Conservation (phyloP, 2,329 filamentous ascomycete species). For the Tolypocladium ovalisporum region DNA sequence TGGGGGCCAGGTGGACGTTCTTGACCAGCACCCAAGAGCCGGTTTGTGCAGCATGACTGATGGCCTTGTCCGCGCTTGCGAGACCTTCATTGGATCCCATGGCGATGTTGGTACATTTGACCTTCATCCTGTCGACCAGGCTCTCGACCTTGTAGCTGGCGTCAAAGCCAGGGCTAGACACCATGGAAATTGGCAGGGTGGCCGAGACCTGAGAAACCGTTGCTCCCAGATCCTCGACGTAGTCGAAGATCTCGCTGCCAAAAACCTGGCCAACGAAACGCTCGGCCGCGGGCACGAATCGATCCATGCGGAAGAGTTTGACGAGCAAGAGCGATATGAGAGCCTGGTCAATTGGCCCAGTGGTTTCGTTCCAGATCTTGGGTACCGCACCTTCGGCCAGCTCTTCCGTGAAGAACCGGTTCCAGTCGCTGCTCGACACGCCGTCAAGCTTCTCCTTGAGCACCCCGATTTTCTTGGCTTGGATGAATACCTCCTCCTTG, state of each 20-base stretch:
- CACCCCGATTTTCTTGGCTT: slow-evolving; percentile 56
- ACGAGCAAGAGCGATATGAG: slow-evolving; percentile 79
- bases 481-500: slow-evolving; percentile 57
- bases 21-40: slow-evolving; percentile 97
- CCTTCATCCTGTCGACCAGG: slow-evolving; percentile 72
- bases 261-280: slow-evolving; percentile 84
- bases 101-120: slow-evolving; percentile 89
- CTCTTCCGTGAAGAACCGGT: slow-evolving; percentile 75
- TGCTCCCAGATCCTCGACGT: slow-evolving; percentile 73
- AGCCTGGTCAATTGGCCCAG: slow-evolving; percentile 59
- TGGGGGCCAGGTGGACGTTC: slow-evolving; percentile 93
- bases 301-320: slow-evolving; percentile 90
- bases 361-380: slow-evolving; percentile 54
- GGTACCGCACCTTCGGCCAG: slow-evolving; percentile 79
- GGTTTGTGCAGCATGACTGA: slow-evolving; percentile 80
- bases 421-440: slow-evolving; percentile 57
- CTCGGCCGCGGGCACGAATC: slow-evolving; percentile 87
- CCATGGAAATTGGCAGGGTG: slow-evolving; percentile 77
- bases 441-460: slow-evolving; percentile 63
- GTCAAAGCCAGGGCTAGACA: slow-evolving; percentile 93
- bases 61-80: slow-evolving; percentile 87
- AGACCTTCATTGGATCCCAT: slow-evolving; percentile 97
- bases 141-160: slow-evolving; percentile 98
- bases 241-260: slow-evolving; percentile 70
- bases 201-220: slow-evolving; percentile 78